Percentiles rank a stretch among this genome's conserved stretches.
phyloP scores from a whole-genome alignment of 2,329 filamentous ascomycete species.

The Trichoderma afroharzianum region DNA sequence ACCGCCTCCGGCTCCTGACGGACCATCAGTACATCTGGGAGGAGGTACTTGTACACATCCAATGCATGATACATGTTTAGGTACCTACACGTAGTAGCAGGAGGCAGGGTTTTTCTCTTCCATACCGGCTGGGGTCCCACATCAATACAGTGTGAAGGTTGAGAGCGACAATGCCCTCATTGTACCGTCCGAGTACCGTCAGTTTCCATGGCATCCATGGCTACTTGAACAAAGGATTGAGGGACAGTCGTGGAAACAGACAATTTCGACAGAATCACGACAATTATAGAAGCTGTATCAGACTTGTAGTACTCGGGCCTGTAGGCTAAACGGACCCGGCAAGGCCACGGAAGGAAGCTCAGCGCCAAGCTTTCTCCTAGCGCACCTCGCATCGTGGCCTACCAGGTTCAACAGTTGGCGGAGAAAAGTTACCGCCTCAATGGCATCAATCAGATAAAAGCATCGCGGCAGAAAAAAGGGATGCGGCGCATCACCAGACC shows the following conservation, averaged over 20 bases:
- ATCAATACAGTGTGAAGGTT: not conserved
- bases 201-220: not conserved
- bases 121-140: not conserved
- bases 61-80: not conserved
- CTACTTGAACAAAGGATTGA: not conserved
- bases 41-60: not conserved
- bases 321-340: not conserved
- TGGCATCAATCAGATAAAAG: not conserved
- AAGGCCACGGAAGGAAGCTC: not conserved
- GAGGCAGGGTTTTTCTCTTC: not conserved
- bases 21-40: not conserved
- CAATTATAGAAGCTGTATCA: not conserved
- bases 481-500: not conserved
- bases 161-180: not conserved
- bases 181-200: not conserved
- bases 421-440: not conserved
- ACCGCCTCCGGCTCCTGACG: not conserved
- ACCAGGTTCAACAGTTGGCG: conserved; percentile 2
- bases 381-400: conserved; percentile 13
- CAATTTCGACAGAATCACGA: not conserved
- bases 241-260: not conserved
- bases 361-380: conserved; percentile 17
- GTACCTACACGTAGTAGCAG: not conserved
- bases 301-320: not conserved
- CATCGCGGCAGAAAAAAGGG: not conserved